phyloP scores from a whole-genome alignment of 352 stramenopile species.

The Phytophthora boehmeriae region DNA sequence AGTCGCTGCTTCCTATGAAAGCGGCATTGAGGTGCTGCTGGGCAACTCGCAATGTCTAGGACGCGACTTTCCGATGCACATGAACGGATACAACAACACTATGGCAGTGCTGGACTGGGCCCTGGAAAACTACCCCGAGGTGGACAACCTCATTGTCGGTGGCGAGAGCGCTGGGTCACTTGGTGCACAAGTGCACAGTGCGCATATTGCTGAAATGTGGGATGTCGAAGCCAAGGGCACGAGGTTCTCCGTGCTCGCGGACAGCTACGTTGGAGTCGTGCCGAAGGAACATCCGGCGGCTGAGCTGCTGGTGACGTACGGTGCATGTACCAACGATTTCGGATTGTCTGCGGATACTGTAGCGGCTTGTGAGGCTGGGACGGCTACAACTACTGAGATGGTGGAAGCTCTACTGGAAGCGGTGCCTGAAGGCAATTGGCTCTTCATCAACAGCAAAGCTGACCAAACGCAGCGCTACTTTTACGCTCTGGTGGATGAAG shows the following conservation, averaged over 20 bases:
- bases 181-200: conserved; percentile 49
- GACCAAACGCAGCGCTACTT: conserved; percentile 66
- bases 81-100: conserved; percentile 73
- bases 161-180: conserved; percentile 62
- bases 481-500: conserved; percentile 60
- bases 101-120: conserved; percentile 65
- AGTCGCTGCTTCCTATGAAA: conserved; percentile 24
- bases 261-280: conserved; percentile 65
- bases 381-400: conserved; percentile 40
- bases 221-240: conserved; percentile 46
- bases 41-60: conserved; percentile 37
- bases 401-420: conserved; percentile 44
- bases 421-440: conserved; percentile 48
- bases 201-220: conserved; percentile 56
- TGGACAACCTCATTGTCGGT: conserved; percentile 52
- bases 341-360: conserved; percentile 41
- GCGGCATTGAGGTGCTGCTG: conserved; percentile 39
- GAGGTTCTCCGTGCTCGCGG: conserved; percentile 49
- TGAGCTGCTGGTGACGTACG: conserved; percentile 47
- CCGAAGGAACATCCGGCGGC: conserved; percentile 39
- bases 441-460: conserved; percentile 67
- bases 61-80: conserved; percentile 51
- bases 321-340: conserved; percentile 34
- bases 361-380: conserved; percentile 46
- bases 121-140: conserved; percentile 57